Evolutionary conservation across 306 rosid genomes (phyloP).

Genomic region (Luffa aegyptiaca): DNA sequence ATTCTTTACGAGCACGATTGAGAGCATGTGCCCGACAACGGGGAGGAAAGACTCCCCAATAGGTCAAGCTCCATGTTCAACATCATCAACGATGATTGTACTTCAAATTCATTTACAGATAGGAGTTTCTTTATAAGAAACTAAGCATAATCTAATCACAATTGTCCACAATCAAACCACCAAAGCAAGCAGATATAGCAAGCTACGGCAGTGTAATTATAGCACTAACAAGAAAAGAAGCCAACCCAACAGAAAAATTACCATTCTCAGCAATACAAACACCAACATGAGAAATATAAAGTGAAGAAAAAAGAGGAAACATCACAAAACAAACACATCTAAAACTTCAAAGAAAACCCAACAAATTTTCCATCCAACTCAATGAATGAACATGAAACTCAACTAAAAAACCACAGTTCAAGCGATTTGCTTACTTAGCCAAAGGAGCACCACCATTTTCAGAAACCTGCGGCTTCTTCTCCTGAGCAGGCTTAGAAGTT

Average conservation of each 20-base stretch:
- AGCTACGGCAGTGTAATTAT: neutral
- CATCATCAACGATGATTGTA: neutral
- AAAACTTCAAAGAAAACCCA: neutral
- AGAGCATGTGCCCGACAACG: neutral
- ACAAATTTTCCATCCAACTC: neutral
- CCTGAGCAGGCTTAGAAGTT: conserved; percentile 35
- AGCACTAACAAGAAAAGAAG: neutral
- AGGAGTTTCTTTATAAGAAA: neutral
- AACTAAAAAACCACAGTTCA: neutral
- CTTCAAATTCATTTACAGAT: neutral
- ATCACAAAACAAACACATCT: neutral
- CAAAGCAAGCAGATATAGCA: neutral
- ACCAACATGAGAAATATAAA: neutral
- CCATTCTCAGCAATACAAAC: neutral
- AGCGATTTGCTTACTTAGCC: conserved; percentile 48
- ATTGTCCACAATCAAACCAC: neutral
- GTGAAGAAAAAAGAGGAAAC: neutral
- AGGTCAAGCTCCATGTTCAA: neutral
- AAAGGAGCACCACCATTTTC: conserved; percentile 54
- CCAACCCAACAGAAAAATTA: neutral
- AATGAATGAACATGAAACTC: neutral
- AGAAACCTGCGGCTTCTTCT: conserved; percentile 47
- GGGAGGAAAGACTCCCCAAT: neutral
- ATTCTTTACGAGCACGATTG: neutral
- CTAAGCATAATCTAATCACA: neutral